phyloP scores from a whole-genome alignment of 768 basidiomycete genomes.

The Porpolomopsis calyptriformis region DNA sequence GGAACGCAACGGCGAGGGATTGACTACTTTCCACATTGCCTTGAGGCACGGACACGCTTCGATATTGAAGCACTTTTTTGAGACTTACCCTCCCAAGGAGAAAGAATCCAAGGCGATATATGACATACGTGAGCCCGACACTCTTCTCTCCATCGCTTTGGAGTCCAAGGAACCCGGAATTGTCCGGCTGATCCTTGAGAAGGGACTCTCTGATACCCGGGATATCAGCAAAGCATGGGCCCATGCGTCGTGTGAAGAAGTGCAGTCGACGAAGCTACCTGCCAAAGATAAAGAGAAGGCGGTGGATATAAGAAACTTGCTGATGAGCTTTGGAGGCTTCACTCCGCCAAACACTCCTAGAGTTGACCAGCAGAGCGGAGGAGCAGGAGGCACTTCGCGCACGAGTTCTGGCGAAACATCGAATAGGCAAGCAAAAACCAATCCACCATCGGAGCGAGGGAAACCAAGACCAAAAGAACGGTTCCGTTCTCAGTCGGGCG shows the following conservation, averaged over 20 bases:
- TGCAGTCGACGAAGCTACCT: conserved; percentile 12
- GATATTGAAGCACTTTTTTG: conserved; percentile 51
- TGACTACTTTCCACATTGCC: conserved; percentile 60
- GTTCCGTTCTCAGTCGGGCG: too few relatives aligned
- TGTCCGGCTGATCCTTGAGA: conserved; percentile 54
- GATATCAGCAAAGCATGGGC: conserved; percentile 46
- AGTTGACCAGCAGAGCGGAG: conserved; percentile 1
- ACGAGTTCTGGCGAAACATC: conserved; percentile 3
- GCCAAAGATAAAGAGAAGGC: conserved; percentile 25
- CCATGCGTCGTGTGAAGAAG: conserved; percentile 26
- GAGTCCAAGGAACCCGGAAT: conserved; percentile 52
- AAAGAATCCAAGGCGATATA: conserved; percentile 43
- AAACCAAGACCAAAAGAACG: too few relatives aligned
- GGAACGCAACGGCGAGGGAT: conserved; percentile 47
- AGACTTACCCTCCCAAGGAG: conserved; percentile 45
- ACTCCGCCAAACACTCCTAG: conserved; percentile 31
- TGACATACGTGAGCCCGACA: conserved; percentile 27
- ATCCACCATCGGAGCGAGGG: neutral
- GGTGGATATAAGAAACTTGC: conserved; percentile 41
- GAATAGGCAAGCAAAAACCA: neutral
- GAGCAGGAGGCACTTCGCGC: conserved; percentile 8
- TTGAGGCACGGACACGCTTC: conserved; percentile 40
- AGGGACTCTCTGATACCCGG: conserved; percentile 35
- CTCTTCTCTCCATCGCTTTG: conserved; percentile 46
- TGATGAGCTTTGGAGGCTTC: conserved; percentile 42